These are phyloP conservation scores for Annona cherimola DNA, from an alignment of 164 flowering plant genomes.

Conservation along the genomic window DNA sequence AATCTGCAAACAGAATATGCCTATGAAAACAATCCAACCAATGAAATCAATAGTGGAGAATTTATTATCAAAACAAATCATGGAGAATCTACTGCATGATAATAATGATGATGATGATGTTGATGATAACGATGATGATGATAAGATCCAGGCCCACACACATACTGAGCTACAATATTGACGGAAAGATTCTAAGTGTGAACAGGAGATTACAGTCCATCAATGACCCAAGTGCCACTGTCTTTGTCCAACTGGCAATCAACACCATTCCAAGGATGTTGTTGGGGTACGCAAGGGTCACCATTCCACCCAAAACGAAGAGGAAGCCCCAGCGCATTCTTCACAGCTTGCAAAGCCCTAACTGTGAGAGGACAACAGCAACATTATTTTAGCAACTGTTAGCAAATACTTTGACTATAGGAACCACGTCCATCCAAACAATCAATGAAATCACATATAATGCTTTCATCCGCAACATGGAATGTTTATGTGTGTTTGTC, in stretches of 20 bases:
- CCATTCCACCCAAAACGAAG: conserved; percentile 95
- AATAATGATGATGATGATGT: no score
- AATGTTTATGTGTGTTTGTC: no score
- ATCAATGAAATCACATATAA: no score
- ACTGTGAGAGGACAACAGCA: conserved; percentile 35
- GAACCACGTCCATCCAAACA: background rate
- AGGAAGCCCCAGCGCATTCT: conserved; percentile 76
- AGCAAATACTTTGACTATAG: background rate
- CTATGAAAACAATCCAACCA: no score
- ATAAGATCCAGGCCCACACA: no score
- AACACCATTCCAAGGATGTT: conserved; percentile 98
- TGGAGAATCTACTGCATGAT: no score
- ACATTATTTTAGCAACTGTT: conserved; percentile 16
- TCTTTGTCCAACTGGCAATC: conserved; percentile 69
- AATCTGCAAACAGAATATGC: no score
- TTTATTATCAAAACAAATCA: no score
- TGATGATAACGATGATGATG: no score
- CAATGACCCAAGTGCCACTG: conserved; percentile 68
- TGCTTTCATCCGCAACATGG: no score
- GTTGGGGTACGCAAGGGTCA: conserved; percentile 98
- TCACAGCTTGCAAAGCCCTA: conserved; percentile 63
- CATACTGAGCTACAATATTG: background rate
- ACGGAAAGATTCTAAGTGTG: conserved; percentile 5
- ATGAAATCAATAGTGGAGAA: no score
- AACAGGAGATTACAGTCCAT: conserved; percentile 71